Base-by-base conservation (phyloP, 1,139 yeast species). In the Candida sanyaensis region DNA sequence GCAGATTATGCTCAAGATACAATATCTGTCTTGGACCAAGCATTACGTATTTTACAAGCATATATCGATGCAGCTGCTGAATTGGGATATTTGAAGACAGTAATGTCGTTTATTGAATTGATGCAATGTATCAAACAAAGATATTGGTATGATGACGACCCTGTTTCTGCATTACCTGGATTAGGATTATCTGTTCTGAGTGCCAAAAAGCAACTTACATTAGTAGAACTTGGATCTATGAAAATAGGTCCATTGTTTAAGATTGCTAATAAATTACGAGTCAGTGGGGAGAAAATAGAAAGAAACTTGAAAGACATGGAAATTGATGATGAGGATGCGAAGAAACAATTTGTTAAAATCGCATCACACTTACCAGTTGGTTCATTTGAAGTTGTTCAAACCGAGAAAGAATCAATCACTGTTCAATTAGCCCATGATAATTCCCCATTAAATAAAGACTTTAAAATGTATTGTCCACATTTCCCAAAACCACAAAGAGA, bases 1-100 rank as follows among this genome's bases (percentile, higher is more conserved):
- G 95, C 96, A 0, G 99, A 93, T 73, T 95, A 95, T 63, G 77
- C 88, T 11, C 98, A 93, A 61, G 99, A 93, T 66, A 91, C 97
- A 0, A 83, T 91, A 21, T 86, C 98, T 0, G 96, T 95, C 4
- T 72, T 95, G 51, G 99, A 93, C 61, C 99, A 93, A 68, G 83
- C 96, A 5, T 75, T 95, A 59, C 96, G 99, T 80, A 87, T 93
- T 53, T 71, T 91, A 49, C 99, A 93, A 62, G 97, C 98, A 0
- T 88, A 81, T 56, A 86, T 93, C 51, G 99, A 95, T 64, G 90
- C 89, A 17, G 84, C 96, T 2, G 83, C 97, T 1, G 97, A 93
- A 58, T 62, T 85, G 60, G 97, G 97, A 0, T 86, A 81, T 59
- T 72, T 84, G 41, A 62, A 77, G 3, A 79, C 89, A 0, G 87